Percentiles rank a stretch among this genome's conserved stretches.
These are phyloP conservation scores for Kwoniella shivajii DNA, from an alignment of 1,284 basidiomycete species.

Conservation along the genomic window DNA sequence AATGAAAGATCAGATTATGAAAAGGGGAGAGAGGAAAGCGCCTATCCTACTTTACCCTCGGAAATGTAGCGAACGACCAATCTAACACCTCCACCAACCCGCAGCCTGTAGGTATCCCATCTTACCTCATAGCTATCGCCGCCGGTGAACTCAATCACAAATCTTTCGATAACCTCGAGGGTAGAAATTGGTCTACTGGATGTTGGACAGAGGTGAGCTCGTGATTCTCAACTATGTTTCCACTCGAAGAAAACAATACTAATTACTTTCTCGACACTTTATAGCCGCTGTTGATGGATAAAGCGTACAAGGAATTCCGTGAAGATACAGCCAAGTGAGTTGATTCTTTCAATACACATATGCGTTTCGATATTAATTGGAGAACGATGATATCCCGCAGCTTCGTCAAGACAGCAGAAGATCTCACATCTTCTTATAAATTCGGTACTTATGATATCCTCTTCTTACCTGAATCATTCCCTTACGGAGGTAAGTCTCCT, in stretches of 20 bases:
- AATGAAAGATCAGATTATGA: no score
- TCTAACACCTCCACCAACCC: neutral
- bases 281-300: slow-evolving; percentile 72
- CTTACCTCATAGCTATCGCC: slow-evolving; percentile 85
- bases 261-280: neutral
- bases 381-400: slow-evolving; percentile 51
- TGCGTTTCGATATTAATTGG: neutral
- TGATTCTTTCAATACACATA: neutral
- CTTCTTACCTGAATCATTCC: slow-evolving; percentile 92
- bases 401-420: slow-evolving; percentile 76
- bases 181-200: slow-evolving; percentile 74
- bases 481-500: slow-evolving; percentile 90
- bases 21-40: no score
- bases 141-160: slow-evolving; percentile 78
- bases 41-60: no score
- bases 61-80: no score
- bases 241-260: neutral
- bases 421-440: slow-evolving; percentile 70
- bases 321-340: slow-evolving; percentile 73
- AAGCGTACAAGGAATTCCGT: slow-evolving; percentile 83
- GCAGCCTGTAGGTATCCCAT: slow-evolving; percentile 79
- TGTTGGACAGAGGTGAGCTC: slow-evolving; percentile 73
- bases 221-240: neutral
- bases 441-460: slow-evolving; percentile 83
- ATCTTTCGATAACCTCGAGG: slow-evolving; percentile 63